Conservation (phyloP, 148 eudicot species). For the Cornus suecica region DNA sequence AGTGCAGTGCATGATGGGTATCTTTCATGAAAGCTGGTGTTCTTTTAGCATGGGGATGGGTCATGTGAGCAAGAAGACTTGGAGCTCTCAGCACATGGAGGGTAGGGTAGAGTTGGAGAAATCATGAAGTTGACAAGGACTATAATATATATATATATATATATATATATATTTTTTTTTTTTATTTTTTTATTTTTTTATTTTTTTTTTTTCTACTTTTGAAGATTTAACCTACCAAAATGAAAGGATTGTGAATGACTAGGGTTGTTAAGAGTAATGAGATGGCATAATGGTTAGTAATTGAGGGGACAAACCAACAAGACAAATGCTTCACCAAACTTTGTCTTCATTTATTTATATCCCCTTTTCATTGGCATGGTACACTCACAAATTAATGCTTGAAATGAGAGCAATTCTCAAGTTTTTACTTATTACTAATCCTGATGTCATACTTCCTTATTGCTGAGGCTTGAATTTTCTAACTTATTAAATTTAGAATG, state of each 20-base stretch:
- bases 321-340: background rate
- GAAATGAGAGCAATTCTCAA: too few species aligned
- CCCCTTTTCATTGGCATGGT: background rate
- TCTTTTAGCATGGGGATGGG: background rate
- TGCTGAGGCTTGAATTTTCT: too few species aligned
- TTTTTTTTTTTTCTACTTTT: too few species aligned
- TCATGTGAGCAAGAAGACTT: background rate
- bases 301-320: background rate
- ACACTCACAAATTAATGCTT: too few species aligned
- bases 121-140: background rate
- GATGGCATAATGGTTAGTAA: background rate
- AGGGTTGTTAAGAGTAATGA: background rate
- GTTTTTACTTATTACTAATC: too few species aligned
- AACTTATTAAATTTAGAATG: too few species aligned
- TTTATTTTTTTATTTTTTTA: too few species aligned
- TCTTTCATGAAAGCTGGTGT: conserved; percentile 1
- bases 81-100: conserved; percentile 13
- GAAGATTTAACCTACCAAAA: background rate
- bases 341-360: background rate
- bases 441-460: too few species aligned
- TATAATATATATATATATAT: too few species aligned
- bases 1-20: background rate
- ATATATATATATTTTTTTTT: too few species aligned
- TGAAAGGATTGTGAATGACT: background rate
- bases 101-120: background rate